These are phyloP conservation scores for Suaeda aralocaspica DNA, from an alignment of 148 eudicot genomes.

Conservation along the genomic window DNA sequence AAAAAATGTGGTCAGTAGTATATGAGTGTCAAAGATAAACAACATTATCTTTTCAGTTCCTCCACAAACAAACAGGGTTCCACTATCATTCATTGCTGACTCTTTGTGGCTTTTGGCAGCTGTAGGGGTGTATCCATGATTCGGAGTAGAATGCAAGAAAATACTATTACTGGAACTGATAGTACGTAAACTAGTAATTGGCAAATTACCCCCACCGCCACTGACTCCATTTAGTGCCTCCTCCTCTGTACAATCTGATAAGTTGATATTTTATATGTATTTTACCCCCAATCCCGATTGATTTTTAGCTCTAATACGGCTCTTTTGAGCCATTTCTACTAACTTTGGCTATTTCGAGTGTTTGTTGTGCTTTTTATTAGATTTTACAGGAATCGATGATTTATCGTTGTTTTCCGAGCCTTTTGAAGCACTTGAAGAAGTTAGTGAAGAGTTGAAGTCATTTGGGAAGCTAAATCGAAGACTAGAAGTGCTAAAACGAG, in stretches of 20 bases:
- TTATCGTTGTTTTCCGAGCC: too few relatives aligned
- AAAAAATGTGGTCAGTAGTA: background rate
- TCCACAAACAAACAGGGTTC: slow-evolving; percentile 92
- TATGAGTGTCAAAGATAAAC: background rate
- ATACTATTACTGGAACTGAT: slow-evolving; percentile 71
- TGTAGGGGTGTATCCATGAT: slow-evolving; percentile 71
- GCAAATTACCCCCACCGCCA: slow-evolving; percentile 48
- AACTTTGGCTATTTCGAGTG: too few relatives aligned
- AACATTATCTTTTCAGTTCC: slow-evolving; percentile 89
- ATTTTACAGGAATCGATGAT: too few relatives aligned
- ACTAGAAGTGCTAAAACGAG: too few relatives aligned
- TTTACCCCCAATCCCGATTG: too few relatives aligned
- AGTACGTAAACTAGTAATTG: slow-evolving; percentile 60
- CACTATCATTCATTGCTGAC: slow-evolving; percentile 88
- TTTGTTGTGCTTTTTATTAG: too few relatives aligned
- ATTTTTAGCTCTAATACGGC: too few relatives aligned
- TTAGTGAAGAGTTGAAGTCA: too few relatives aligned
- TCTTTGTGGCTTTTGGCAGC: slow-evolving; percentile 98
- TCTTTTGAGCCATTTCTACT: too few relatives aligned
- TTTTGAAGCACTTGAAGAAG: too few relatives aligned
- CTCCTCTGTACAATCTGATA: slow-evolving; percentile 52
- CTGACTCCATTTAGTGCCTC: slow-evolving; percentile 57
- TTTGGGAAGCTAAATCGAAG: too few relatives aligned
- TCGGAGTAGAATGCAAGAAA: slow-evolving; percentile 53
- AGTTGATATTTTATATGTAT: too few relatives aligned